Evolutionary conservation across 2,329 filamentous ascomycete genomes (phyloP), one percentile per base, ranked within the genome.

Genomic region (Penicillium sp.): DNA sequence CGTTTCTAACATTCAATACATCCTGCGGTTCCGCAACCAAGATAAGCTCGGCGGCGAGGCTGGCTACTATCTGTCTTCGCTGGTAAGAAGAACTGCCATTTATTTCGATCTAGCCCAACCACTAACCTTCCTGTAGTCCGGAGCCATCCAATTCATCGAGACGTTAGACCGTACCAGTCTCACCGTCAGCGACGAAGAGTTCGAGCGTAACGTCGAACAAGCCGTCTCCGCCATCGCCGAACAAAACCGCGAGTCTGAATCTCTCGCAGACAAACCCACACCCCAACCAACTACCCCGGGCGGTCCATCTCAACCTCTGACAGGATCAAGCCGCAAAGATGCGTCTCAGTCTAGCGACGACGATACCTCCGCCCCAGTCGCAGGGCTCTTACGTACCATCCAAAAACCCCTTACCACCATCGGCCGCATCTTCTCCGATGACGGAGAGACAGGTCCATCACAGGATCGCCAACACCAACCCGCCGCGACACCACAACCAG

Each of bases 1-100:
- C 30, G 92, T 97, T 24, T 96, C 92, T 53, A 99, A 99, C 70
- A 90, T 99, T 3, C 94, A 99, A 72, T 99, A 99, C 71, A 97
- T 99, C 57, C 79, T 97, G 46, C 86, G 95, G 41, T 99, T 99
- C 76, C 85, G 94, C 46, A 96, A 97, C 66, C 94, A 96, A 72
- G 94, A 99, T 47, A 97, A 97, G 70, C 84, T 99, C 1, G 89
- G 89, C 22, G 94, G 94, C n/a, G 94, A 99, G 76, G 92, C 94
- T 13, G 94, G 94, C 11, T 99, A 99, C 73, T 99, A 99, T 72
- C 83, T 99, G 49, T 97, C 92, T 28, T 97, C 94, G 7, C 76
- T 99, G 61, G 88, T 91, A 75, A 65, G 81, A 66, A 42, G 39
- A 11, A 18, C 36, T 41, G 27, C 41, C 18, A 42, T 16, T 22